Conservation (phyloP, 306 rosid species). For the Trifolium repens region DNA sequence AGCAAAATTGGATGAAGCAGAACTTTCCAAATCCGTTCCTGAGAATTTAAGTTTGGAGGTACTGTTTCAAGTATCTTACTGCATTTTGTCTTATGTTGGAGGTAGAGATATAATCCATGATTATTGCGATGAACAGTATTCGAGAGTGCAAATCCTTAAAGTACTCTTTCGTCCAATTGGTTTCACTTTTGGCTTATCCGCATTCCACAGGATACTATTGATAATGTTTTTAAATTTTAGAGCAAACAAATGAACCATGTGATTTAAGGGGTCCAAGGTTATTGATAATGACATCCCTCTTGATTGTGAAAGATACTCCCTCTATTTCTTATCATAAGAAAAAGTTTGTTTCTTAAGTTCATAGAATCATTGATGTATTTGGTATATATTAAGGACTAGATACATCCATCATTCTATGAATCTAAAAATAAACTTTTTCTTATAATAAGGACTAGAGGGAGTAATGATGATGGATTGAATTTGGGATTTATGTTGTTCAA, state of each 20-base stretch:
- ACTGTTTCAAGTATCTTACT: slow-evolving; percentile 36
- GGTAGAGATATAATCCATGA: slow-evolving; percentile 25
- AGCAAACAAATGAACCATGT: slow-evolving; percentile 20
- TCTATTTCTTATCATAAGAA: too few relatives aligned
- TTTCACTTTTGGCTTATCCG: slow-evolving; percentile 19
- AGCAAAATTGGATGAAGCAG: slow-evolving; percentile 81
- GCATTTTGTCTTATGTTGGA: slow-evolving; percentile 14
- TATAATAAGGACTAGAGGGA: too few relatives aligned
- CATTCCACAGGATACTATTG: not conserved
- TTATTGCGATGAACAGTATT: slow-evolving; percentile 10
- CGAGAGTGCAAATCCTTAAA: slow-evolving; percentile 26
- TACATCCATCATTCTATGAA: too few relatives aligned
- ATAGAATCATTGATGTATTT: too few relatives aligned
- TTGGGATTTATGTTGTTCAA: slow-evolving; percentile 7
- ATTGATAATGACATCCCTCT: slow-evolving; percentile 6
- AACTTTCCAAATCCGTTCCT: slow-evolving; percentile 75
- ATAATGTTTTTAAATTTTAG: slow-evolving; percentile 9
- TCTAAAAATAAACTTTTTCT: too few relatives aligned
- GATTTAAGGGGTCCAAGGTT: slow-evolving; percentile 1
- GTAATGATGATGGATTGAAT: slow-evolving; percentile 9
- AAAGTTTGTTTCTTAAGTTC: too few relatives aligned
- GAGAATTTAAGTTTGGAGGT: slow-evolving; percentile 88
- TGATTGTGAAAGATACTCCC: slow-evolving; percentile 7
- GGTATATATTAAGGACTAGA: too few relatives aligned
- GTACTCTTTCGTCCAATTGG: not conserved